These are phyloP conservation scores for Sphaceloma murrayae DNA, from an alignment of 2,329 filamentous ascomycete genomes.

Conservation along the genomic window DNA sequence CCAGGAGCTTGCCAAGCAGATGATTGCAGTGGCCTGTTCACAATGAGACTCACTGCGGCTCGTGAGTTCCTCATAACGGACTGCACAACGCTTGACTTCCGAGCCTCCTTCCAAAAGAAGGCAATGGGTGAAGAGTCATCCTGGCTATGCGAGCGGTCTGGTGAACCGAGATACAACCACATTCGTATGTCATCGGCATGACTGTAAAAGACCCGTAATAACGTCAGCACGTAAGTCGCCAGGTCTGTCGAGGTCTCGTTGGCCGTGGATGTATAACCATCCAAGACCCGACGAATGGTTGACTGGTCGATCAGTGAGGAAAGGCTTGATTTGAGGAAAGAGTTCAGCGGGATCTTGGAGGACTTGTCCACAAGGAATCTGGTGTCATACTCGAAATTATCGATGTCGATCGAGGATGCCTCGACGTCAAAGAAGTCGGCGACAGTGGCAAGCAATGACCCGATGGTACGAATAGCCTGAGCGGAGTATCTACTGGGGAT, in stretches of 20 bases:
- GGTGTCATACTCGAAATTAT: constrained; percentile 28
- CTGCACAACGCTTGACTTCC: constrained; percentile 47
- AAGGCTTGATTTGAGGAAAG: constrained; percentile 55
- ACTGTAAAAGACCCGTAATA: constrained; percentile 75
- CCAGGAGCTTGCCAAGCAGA: constrained; percentile 25
- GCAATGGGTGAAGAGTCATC: constrained; percentile 52
- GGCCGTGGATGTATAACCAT: constrained; percentile 37
- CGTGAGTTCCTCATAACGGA: constrained; percentile 49
- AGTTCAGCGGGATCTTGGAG: constrained; percentile 27
- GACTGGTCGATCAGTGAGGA: constrained; percentile 63
- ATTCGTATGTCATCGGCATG: constrained; percentile 84
- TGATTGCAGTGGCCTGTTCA: constrained; percentile 28
- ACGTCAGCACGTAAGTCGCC: constrained; percentile 75
- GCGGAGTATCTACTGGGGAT: not conserved
- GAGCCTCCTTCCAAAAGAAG: constrained; percentile 71
- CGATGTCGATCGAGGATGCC: constrained; percentile 23
- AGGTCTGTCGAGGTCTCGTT: constrained; percentile 42
- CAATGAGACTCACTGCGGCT: constrained; percentile 49
- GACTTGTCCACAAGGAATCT: constrained; percentile 38
- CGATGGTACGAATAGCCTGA: constrained; percentile 41
- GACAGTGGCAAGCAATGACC: constrained; percentile 46
- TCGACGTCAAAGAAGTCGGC: constrained; percentile 49
- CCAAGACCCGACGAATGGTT: constrained; percentile 44
- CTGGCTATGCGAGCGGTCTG: not conserved
- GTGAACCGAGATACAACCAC: constrained; percentile 69